Evolutionary conservation across 495 filamentous ascomycete genomes (phyloP), one percentile per base, ranked within the genome.

Genomic region (Trichoderma erinaceum): DNA sequence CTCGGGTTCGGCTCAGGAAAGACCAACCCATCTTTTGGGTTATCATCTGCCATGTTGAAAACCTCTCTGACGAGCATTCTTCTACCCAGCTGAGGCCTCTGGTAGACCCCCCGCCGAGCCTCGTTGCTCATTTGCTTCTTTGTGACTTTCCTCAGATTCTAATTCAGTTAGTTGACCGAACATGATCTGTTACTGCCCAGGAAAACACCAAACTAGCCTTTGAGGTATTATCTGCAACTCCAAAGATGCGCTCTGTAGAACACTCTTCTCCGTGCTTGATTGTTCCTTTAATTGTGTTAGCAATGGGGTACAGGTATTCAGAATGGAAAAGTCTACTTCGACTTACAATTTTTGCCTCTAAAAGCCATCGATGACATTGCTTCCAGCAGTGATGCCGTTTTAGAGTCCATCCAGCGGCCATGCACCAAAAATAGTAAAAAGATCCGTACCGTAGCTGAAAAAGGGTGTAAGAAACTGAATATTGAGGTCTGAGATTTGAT

Each of bases 181-280:
- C 15, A 65, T 8, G 11, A 16, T 10, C 2, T 18, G 18, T 41
- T 41, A 65, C n/a, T 27, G 21, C 4, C 6, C 12, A 7, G 5
- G 1, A 35, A 35, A 29, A 29, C 32, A 10, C 65, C 23, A 75
- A 91, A 89, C 82, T 68, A 93, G 87, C 75, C 83, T 90, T 63
- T 85, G 82, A 0, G 92, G 92, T 41, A 96, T 79, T 4, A 84
- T 84, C 63, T 84, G 82, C 72, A 85, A 91, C 21, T 85, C 76
- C 10, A 78, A 84, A 29, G 83, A 75, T 27, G 86, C 87, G 41
- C 78, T 84, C 70, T 96, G 92, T 16, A 86, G 66, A 44, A 81
- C 78, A 18, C 64, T 76, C 67, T 88, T 81, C 48, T 78, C 68
- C 12, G 63, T 58, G 50, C 69, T 71, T 2, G 81, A 38, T 44